Evolutionary conservation across 202 grass and related monocot species (phyloP).

Genomic region (Panicum virgatum): DNA sequence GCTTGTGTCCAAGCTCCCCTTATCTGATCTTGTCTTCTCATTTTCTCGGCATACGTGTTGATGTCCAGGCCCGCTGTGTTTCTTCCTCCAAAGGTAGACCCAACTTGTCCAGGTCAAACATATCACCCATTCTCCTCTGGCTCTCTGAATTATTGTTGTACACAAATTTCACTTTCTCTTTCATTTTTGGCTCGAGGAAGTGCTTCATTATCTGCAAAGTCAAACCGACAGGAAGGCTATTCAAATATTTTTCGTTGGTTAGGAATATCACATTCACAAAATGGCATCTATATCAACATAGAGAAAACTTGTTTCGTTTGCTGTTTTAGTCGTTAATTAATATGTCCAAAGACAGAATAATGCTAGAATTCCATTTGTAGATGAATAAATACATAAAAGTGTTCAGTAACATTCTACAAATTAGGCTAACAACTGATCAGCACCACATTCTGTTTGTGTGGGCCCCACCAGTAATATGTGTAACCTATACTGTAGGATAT

Average conservation of each 20-base stretch:
- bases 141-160: slow-evolving; percentile 47
- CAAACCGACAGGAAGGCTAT: too few species aligned
- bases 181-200: slow-evolving; percentile 41
- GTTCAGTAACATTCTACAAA: neutral
- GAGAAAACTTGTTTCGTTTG: neutral
- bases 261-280: neutral
- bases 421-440: neutral
- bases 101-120: slow-evolving; percentile 56
- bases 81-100: slow-evolving; percentile 51
- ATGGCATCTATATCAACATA: neutral
- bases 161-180: slow-evolving; percentile 53
- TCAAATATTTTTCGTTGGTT: neutral
- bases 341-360: neutral
- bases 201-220: slow-evolving; percentile 37
- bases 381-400: neutral
- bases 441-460: neutral
- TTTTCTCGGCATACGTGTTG: slow-evolving; percentile 42
- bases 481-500: neutral
- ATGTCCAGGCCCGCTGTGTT: slow-evolving; percentile 37
- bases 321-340: too few species aligned
- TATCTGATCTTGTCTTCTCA: slow-evolving; percentile 46
- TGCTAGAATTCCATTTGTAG: neutral
- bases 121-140: slow-evolving; percentile 44
- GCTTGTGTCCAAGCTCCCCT: neutral
- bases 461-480: too few species aligned